Conservation (phyloP, 2,329 filamentous ascomycete genomes). For the Botrytis sinoallii region DNA sequence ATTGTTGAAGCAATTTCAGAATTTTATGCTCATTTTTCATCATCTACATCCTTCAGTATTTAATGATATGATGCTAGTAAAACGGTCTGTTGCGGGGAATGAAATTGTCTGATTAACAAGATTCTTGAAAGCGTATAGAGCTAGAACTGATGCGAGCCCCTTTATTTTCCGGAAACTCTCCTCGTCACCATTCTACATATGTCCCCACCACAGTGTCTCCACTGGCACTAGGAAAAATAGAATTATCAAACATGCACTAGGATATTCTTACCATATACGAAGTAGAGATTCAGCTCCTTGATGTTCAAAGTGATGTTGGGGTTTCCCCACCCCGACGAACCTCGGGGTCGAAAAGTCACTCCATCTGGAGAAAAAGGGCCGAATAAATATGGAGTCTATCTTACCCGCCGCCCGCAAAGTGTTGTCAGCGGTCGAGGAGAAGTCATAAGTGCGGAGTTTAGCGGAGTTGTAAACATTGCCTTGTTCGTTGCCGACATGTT, state of each 20-base stretch:
- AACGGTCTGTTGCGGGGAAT: background rate
- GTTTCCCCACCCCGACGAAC: background rate
- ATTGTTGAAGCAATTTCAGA: background rate
- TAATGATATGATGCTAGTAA: background rate
- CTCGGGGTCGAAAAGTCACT: conserved; percentile 5
- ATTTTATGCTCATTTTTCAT: background rate
- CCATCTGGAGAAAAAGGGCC: conserved; percentile 13
- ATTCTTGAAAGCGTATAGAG: background rate
- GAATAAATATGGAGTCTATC: background rate
- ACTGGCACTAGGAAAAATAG: background rate
- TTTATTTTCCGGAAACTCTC: background rate
- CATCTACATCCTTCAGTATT: background rate
- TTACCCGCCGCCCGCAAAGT: background rate
- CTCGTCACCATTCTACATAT: background rate
- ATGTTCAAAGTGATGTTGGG: background rate
- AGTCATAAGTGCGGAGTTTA: background rate
- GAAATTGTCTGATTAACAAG: background rate
- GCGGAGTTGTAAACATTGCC: background rate
- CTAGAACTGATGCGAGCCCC: background rate
- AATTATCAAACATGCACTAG: background rate
- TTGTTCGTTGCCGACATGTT: background rate
- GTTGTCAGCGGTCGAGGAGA: background rate
- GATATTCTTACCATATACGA: background rate
- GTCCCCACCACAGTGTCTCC: background rate
- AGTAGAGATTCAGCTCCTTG: background rate